Percentiles rank a stretch among this genome's conserved stretches.
Conservation (phyloP, 257 asterid species). For the Plectranthus barbatus region DNA sequence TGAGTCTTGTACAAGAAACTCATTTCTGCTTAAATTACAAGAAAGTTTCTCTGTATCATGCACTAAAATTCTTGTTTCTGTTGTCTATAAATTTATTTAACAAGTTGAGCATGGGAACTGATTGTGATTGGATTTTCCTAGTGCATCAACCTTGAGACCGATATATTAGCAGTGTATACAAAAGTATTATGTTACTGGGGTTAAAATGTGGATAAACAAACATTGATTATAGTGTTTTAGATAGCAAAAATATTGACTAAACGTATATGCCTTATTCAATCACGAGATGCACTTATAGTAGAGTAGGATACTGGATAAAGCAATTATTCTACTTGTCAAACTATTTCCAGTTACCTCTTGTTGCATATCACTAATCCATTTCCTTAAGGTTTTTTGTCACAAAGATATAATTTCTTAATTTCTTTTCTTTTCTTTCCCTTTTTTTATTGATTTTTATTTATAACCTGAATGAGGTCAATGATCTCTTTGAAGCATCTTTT, state of each 20-base stretch:
- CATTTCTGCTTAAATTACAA: not conserved
- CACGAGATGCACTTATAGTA: too few species aligned
- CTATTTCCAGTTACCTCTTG: not conserved
- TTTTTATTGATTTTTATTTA: not conserved
- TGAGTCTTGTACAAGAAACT: not conserved
- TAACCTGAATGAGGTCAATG: not conserved
- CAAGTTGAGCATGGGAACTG: not conserved
- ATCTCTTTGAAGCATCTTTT: slow-evolving; percentile 9
- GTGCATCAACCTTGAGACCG: not conserved
- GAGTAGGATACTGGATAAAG: too few species aligned
- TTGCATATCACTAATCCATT: not conserved
- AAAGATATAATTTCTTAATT: not conserved
- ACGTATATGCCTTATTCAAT: too few species aligned
- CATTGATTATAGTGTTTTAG: not conserved
- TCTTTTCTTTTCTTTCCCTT: not conserved
- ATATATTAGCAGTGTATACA: not conserved
- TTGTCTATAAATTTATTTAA: not conserved
- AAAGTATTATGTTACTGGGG: not conserved
- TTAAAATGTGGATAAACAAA: not conserved
- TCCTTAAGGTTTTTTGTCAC: not conserved
- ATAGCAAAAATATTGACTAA: not conserved
- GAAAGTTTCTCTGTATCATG: not conserved
- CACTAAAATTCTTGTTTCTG: not conserved
- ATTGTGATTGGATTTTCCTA: slow-evolving; percentile 2
- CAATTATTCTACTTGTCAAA: slow-evolving; percentile 6